Base-by-base conservation (phyloP, 768 basidiomycete genomes). In the Candolleomyces eurysporus region DNA sequence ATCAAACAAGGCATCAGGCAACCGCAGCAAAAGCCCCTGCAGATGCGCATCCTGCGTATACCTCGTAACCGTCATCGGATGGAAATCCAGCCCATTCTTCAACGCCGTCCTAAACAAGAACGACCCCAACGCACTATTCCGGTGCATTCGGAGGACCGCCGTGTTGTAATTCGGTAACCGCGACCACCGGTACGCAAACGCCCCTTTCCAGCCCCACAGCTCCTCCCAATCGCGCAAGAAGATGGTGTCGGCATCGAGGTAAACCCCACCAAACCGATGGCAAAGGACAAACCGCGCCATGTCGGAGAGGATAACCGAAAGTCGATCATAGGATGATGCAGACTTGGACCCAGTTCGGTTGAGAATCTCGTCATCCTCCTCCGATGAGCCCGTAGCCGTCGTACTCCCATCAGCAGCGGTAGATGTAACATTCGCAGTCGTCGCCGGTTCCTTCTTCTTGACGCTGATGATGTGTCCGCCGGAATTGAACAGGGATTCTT, bases 271-370 rank as follows among this genome's bases (percentile, higher is more conserved):
- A 69, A 91, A 97, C 7, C 93, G 89, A 72, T 97, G 92, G 58
- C 91, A 93, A 11, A 98, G 81, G 54, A 97, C 86, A 76, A 97
- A 98, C n/a, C 96, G 90, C 21, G 93, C 96, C 89, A 96, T 92
- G 73, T 97, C 95, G 9, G 93, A 95, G 40, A 97, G 80, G 64
- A 96, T 94, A 70, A 96, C 93, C 13, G 92, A 93, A 36, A 96
- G 79, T 31, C 92, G 84, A 73, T 98, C 95, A 72, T 97, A 98
- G 30, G 92, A 89, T 16, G 84, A 83, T 22, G 89, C 86, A 0
- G 93, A 95, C 64, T 92, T 90, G 10, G 95, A 96, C 4, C 96
- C 96, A 2, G 93, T 85, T 36, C 93, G 90, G 67, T 96, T 91
- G 6, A 80, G 60, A 49, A 80, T 68, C 65, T 83, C 85, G 48